phyloP scores from a whole-genome alignment of 2,329 filamentous ascomycete genomes.

The Aureobasidium melanogenum region DNA sequence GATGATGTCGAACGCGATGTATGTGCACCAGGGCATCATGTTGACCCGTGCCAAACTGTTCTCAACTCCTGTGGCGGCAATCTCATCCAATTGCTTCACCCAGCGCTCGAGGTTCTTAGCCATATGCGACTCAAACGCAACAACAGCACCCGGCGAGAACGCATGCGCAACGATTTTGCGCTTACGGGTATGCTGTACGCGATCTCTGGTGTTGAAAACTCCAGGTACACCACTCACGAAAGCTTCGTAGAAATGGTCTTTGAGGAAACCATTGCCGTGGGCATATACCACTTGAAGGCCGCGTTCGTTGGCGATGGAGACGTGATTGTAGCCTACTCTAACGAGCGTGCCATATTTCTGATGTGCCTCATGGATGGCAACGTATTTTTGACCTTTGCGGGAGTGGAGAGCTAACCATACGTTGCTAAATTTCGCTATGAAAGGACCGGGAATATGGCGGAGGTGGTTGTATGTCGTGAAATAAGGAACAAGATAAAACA shows the following conservation, averaged over 20 bases:
- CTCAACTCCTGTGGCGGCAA: conserved; percentile 12
- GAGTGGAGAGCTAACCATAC: conserved; percentile 18
- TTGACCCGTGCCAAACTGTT: conserved; percentile 16
- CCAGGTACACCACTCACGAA: conserved; percentile 27
- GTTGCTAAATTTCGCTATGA: conserved; percentile 18
- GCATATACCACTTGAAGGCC: conserved; percentile 19
- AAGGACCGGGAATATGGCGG: conserved; percentile 16
- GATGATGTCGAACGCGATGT: conserved; percentile 20
- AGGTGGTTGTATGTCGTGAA: conserved; percentile 17
- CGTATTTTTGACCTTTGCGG: conserved; percentile 17
- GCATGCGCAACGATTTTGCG: conserved; percentile 28
- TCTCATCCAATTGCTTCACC: conserved; percentile 17
- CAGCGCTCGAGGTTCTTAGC: conserved; percentile 20
- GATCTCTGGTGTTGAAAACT: conserved; percentile 28
- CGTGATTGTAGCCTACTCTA: conserved; percentile 8
- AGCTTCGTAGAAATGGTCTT: conserved; percentile 27
- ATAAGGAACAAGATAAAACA: conserved; percentile 18
- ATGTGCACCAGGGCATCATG: conserved; percentile 22
- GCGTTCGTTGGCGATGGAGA: conserved; percentile 20
- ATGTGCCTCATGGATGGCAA: conserved; percentile 17
- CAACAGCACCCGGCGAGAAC: conserved; percentile 26
- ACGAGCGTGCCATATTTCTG: neutral
- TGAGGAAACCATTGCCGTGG: conserved; percentile 29
- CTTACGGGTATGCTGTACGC: conserved; percentile 27
- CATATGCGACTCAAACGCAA: conserved; percentile 27